phyloP scores from a whole-genome alignment of 352 stramenopile genomes.

The Plasmopara muralis region DNA sequence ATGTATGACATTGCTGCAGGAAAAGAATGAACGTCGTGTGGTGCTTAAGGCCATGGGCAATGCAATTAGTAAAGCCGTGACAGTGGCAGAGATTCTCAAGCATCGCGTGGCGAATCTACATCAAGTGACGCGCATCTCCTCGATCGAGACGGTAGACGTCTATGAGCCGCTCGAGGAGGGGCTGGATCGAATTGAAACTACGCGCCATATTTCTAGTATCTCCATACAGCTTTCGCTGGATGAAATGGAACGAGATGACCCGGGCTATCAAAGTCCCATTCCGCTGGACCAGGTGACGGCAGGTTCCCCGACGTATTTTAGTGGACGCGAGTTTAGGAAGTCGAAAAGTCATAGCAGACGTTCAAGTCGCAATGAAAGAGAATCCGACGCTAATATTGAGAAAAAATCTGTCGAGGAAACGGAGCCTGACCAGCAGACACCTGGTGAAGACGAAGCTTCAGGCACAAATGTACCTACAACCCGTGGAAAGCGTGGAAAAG shows the following conservation, averaged over 20 bases:
- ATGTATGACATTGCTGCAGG: constrained; percentile 18
- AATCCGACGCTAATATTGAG: constrained; percentile 5
- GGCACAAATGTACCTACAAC: constrained; percentile 13
- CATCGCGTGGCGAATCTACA: constrained; percentile 64
- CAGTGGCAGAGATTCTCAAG: constrained; percentile 79
- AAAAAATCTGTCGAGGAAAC: constrained; percentile 10
- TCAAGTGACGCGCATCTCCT: constrained; percentile 73
- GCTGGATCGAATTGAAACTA: constrained; percentile 70
- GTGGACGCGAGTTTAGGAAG: constrained; percentile 27
- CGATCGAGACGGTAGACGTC: constrained; percentile 71
- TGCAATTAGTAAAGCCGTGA: constrained; percentile 81
- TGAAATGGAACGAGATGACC: constrained; percentile 42
- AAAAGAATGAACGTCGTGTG: constrained; percentile 54
- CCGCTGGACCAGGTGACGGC: constrained; percentile 43
- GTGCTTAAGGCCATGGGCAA: constrained; percentile 80
- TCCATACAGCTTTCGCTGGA: constrained; percentile 70
- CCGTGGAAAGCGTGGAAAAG: constrained; percentile 31
- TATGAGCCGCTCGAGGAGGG: constrained; percentile 84
- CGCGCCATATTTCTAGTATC: constrained; percentile 66
- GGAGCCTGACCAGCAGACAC: too few species aligned
- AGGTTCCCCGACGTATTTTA: constrained; percentile 22
- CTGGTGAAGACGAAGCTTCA: not conserved
- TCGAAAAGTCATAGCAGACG: constrained; percentile 18
- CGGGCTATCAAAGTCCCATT: constrained; percentile 72
- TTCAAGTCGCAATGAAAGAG: constrained; percentile 10